These are phyloP conservation scores for Spiraea crenata DNA, from an alignment of 331 rosid genomes.

Conservation along the genomic window DNA sequence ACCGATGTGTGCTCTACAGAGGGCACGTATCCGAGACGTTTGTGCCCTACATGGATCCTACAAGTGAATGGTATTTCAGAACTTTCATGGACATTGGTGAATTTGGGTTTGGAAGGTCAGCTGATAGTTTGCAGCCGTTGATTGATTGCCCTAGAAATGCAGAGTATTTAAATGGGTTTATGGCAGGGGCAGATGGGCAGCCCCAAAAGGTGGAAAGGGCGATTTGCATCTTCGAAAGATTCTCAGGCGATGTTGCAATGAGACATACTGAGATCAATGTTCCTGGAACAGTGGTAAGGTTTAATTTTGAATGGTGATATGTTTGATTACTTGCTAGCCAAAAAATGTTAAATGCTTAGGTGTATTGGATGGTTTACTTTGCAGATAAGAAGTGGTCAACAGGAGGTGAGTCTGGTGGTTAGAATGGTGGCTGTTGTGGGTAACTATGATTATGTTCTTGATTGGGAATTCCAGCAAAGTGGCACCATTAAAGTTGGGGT, in stretches of 20 bases:
- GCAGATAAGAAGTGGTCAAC: slow-evolving; percentile 74
- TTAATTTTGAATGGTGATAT: not conserved
- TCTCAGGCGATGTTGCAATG: slow-evolving; percentile 64
- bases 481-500: slow-evolving; percentile 88
- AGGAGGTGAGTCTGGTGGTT: slow-evolving; percentile 62
- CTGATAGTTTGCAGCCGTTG: slow-evolving; percentile 55
- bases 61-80: slow-evolving; percentile 76
- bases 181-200: slow-evolving; percentile 65
- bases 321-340: not conserved
- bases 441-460: slow-evolving; percentile 84
- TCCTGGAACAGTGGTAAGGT: slow-evolving; percentile 60
- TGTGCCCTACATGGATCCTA: slow-evolving; percentile 84
- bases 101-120: slow-evolving; percentile 83
- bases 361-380: not conserved
- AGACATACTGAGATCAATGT: slow-evolving; percentile 81
- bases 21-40: slow-evolving; percentile 86
- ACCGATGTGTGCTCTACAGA: slow-evolving; percentile 62
- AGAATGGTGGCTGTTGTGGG: slow-evolving; percentile 89
- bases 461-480: slow-evolving; percentile 76
- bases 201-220: slow-evolving; percentile 62
- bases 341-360: not conserved
- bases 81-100: slow-evolving; percentile 89
- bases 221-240: slow-evolving; percentile 70
- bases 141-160: slow-evolving; percentile 76
- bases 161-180: slow-evolving; percentile 58